These are phyloP conservation scores for Aspergillus conjunctus DNA, from an alignment of 495 filamentous ascomycete species.

Conservation along the genomic window DNA sequence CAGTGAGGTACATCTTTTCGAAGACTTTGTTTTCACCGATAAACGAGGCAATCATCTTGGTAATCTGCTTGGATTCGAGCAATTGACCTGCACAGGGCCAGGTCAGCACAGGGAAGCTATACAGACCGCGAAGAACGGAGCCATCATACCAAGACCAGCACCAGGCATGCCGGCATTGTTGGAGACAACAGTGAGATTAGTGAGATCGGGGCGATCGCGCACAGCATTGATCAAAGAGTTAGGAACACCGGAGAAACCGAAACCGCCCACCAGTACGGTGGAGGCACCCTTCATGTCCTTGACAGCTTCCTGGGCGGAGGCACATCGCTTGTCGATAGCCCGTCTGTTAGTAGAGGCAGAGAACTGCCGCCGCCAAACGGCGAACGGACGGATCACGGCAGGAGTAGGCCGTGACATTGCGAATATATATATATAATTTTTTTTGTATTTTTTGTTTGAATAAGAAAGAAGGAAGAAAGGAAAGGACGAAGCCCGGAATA, in stretches of 20 bases:
- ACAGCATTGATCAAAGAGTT: slow-evolving; percentile 82
- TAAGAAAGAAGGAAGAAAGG: slow-evolving; percentile 14
- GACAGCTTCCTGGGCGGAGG: slow-evolving; percentile 69
- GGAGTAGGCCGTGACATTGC: slow-evolving; percentile 39
- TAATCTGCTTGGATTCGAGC: slow-evolving; percentile 75
- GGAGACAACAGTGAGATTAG: slow-evolving; percentile 76
- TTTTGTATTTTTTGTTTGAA: slow-evolving; percentile 12
- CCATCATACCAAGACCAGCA: slow-evolving; percentile 62
- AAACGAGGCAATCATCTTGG: slow-evolving; percentile 85
- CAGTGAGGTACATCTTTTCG: slow-evolving; percentile 80
- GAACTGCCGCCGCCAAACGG: slow-evolving; percentile 57
- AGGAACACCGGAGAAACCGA: slow-evolving; percentile 83
- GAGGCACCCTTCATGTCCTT: slow-evolving; percentile 70
- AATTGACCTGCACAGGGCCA: slow-evolving; percentile 52
- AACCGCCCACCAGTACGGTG: slow-evolving; percentile 78
- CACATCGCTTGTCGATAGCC: slow-evolving; percentile 78
- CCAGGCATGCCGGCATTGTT: slow-evolving; percentile 87
- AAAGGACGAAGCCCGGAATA: slow-evolving; percentile 5
- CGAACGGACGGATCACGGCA: slow-evolving; percentile 35
- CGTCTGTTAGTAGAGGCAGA: slow-evolving; percentile 60
- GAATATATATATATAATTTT: slow-evolving; percentile 6
- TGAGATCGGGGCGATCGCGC: slow-evolving; percentile 69
- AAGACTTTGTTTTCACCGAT: slow-evolving; percentile 91
- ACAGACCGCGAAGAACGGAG: background rate
- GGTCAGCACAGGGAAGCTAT: background rate